Evolutionary conservation across 2,329 filamentous ascomycete species (phyloP).

Genomic region (Geoglossum cookeanum): DNA sequence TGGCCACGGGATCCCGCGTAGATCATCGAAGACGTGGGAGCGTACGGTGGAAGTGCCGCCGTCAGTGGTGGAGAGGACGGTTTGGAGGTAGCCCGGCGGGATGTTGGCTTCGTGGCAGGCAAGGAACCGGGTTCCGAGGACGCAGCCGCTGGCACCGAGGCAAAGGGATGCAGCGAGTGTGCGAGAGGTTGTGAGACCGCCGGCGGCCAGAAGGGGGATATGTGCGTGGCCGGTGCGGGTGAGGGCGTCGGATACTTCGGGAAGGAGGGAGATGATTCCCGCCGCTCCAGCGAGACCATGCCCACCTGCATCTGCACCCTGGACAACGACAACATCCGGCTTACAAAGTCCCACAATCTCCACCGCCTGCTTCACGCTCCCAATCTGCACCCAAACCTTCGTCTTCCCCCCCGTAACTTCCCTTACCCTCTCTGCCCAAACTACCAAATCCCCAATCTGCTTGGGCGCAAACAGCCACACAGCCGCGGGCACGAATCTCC

Average conservation of each 20-base stretch:
- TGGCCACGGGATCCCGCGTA: constrained; percentile 41
- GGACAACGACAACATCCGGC: constrained; percentile 33
- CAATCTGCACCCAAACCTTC: constrained; percentile 34
- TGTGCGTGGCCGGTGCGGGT: constrained; percentile 9
- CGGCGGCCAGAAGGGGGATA: constrained; percentile 31
- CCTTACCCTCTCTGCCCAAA: constrained; percentile 28
- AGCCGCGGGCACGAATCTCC: constrained; percentile 18
- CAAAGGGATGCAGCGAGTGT: constrained; percentile 30
- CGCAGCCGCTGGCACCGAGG: constrained; percentile 34
- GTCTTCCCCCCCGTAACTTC: constrained; percentile 20
- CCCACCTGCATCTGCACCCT: constrained; percentile 35
- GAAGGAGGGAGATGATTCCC: constrained; percentile 28
- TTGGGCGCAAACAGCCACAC: constrained; percentile 30
- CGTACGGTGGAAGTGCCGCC: constrained; percentile 32
- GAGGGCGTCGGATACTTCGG: constrained; percentile 28
- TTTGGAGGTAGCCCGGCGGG: constrained; percentile 26
- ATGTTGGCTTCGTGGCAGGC: constrained; percentile 30
- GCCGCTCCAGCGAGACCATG: constrained; percentile 29
- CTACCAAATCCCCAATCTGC: constrained; percentile 11
- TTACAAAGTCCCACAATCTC: constrained; percentile 18
- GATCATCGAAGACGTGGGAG: constrained; percentile 31
- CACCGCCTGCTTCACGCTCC: constrained; percentile 28
- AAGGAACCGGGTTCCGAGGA: constrained; percentile 45
- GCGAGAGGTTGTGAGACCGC: constrained; percentile 33
- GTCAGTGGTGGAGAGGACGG: constrained; percentile 27